Evolutionary conservation across 257 asterid species (phyloP).

Genomic region (Cinchona pubescens): DNA sequence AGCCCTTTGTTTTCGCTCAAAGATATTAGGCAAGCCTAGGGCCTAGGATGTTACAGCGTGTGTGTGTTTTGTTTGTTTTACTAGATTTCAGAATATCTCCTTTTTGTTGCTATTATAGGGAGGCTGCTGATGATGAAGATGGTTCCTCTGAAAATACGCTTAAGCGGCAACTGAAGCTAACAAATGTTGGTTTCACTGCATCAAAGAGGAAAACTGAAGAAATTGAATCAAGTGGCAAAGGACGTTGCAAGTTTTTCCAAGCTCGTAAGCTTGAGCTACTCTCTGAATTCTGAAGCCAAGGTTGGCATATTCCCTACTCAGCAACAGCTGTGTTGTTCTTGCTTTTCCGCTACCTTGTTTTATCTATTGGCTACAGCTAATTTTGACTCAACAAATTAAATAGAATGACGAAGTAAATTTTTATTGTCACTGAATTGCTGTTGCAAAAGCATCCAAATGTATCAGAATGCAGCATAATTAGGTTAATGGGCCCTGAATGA

Average conservation of each 20-base stretch:
- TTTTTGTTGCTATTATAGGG: slow-evolving; percentile 44
- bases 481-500: not conserved
- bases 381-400: not conserved
- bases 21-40: too few relatives aligned
- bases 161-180: slow-evolving; percentile 74
- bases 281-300: slow-evolving; percentile 44
- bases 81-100: not conserved
- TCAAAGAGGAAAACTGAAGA: slow-evolving; percentile 72
- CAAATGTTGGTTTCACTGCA: slow-evolving; percentile 55
- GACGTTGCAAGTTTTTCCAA: slow-evolving; percentile 88
- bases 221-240: slow-evolving; percentile 73
- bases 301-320: not conserved
- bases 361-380: not conserved
- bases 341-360: too few relatives aligned
- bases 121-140: slow-evolving; percentile 56
- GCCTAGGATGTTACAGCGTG: too few relatives aligned
- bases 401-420: not conserved
- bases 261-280: slow-evolving; percentile 88
- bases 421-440: not conserved
- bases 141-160: slow-evolving; percentile 35
- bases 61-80: too few relatives aligned
- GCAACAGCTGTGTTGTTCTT: not conserved
- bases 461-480: not conserved
- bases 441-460: too few relatives aligned
- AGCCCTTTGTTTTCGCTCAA: too few relatives aligned